Evolutionary conservation across 78 protist species (phyloP), one percentile per base, ranked within the genome.

Genomic region (Thecamonas trahens): DNA sequence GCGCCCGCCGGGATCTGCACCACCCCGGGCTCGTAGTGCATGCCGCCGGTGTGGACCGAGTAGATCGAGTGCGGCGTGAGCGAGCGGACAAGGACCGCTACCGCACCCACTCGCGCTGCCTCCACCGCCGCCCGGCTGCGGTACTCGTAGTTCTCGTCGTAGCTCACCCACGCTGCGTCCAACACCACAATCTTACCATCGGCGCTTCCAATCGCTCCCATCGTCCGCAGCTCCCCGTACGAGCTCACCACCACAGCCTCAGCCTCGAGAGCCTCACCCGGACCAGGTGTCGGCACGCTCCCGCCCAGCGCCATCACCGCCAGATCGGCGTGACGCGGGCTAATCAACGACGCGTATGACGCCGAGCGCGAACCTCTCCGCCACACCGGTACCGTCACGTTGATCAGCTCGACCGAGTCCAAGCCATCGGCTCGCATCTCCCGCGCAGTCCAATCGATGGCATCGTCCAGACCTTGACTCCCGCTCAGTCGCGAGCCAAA

Each of bases 31-130:
- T 4, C 13, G 34, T 53, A 53, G 38, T 5, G 13, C 85, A 74
- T 39, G 17, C 37, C 39, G n/a, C 91, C 91, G 13, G 91, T 86
- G 63, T 86, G 91, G 24, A 88, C 88, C 18, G 79, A 55, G 44
- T 77, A 70, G 64, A 86, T 55, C 11, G 85, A 77, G 45, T 61
- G 82, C 6, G 88, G 77, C 28, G 91, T 68, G 28, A 86, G 26
- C 3, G 83, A 67, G 13, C 88, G 61, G 4, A 82, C 65, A 50
- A 83, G 71, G 14, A 72, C 59, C 24, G 91, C 91, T 20, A 86
- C 67, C 1, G 67, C 91, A 50, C 87, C 87, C 53, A 61, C 60
- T 28, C 65, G 40, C 0, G 88, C 82, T 1, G 87, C 91, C 1
- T 64, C 79, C 28, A 62, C 11, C 28, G 91, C 86, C 20, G 88